phyloP scores from a whole-genome alignment of 495 filamentous ascomycete genomes.

The Penicillium tannophilum region DNA sequence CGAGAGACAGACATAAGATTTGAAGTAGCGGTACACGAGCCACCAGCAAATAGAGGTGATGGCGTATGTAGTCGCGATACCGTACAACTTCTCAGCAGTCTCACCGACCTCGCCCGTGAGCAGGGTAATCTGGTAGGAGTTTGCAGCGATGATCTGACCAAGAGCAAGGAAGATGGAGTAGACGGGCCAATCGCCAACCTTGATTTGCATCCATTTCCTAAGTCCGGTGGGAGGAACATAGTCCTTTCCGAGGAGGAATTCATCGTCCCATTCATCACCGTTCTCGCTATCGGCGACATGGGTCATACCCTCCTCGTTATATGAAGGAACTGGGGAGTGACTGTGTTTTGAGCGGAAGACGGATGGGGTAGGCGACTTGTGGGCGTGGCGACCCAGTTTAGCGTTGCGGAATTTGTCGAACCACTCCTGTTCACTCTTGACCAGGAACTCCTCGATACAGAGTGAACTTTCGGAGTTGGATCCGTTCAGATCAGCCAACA shows the following conservation, averaged over 20 bases:
- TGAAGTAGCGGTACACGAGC: constrained; percentile 62
- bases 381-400: constrained; percentile 48
- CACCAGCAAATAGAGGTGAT: constrained; percentile 66
- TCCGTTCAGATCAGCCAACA: constrained; percentile 57
- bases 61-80: constrained; percentile 66
- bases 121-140: constrained; percentile 72
- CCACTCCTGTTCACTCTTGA: constrained; percentile 71
- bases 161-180: constrained; percentile 68
- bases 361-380: constrained; percentile 48
- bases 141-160: constrained; percentile 69
- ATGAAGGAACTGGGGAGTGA: constrained; percentile 37
- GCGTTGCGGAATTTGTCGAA: constrained; percentile 64
- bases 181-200: constrained; percentile 66
- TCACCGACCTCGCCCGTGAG: constrained; percentile 65
- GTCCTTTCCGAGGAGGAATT: constrained; percentile 66
- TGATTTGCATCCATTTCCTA: constrained; percentile 53
- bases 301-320: constrained; percentile 34
- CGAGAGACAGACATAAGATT: constrained; percentile 61
- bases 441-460: constrained; percentile 67
- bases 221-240: constrained; percentile 69
- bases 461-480: constrained; percentile 59
- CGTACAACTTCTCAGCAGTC: constrained; percentile 65
- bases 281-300: constrained; percentile 33
- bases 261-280: constrained; percentile 35
- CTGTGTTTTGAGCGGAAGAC: constrained; percentile 37